Evolutionary conservation across 1,139 yeast species (phyloP).

Genomic region (Yamadazyma sp.): DNA sequence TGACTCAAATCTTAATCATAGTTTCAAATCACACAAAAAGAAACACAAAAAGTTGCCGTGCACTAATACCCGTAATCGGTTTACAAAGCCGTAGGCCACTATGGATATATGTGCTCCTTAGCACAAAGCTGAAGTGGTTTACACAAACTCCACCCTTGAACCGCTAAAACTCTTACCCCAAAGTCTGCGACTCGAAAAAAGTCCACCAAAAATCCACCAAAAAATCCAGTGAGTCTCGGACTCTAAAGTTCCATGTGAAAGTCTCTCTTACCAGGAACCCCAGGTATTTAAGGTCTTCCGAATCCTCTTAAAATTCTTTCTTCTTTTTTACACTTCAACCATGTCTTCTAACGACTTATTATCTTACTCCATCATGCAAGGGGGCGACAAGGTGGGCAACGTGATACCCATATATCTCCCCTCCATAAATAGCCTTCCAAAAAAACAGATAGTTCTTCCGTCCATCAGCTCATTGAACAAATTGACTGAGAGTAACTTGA

Average conservation of each 20-base stretch:
- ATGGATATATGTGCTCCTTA: no score
- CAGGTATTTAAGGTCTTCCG: constrained; percentile 12
- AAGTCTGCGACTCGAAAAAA: background rate
- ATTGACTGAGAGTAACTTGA: constrained; percentile 20
- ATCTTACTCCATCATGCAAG: constrained; percentile 36
- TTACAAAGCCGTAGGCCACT: no score
- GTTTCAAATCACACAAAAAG: background rate
- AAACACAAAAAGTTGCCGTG: no score
- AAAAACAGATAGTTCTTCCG: constrained; percentile 18
- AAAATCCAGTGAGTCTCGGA: constrained; percentile 7
- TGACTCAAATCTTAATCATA: constrained; percentile 4
- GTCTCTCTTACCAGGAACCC: constrained; percentile 17
- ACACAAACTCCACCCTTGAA: no score
- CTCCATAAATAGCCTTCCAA: constrained; percentile 9
- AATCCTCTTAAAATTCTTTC: constrained; percentile 1
- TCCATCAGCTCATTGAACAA: constrained; percentile 14
- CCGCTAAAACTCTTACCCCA: background rate
- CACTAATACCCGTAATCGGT: no score
- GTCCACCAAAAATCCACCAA: background rate
- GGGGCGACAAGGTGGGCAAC: constrained; percentile 15
- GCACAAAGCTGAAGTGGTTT: no score
- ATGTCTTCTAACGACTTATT: constrained; percentile 31
- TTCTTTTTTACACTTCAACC: background rate
- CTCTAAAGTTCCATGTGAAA: constrained; percentile 16
- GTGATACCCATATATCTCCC: constrained; percentile 11